Evolutionary conservation across 2,329 filamentous ascomycete genomes (phyloP), one percentile per base, ranked within the genome.

Genomic region (Rachicladosporium sp.): DNA sequence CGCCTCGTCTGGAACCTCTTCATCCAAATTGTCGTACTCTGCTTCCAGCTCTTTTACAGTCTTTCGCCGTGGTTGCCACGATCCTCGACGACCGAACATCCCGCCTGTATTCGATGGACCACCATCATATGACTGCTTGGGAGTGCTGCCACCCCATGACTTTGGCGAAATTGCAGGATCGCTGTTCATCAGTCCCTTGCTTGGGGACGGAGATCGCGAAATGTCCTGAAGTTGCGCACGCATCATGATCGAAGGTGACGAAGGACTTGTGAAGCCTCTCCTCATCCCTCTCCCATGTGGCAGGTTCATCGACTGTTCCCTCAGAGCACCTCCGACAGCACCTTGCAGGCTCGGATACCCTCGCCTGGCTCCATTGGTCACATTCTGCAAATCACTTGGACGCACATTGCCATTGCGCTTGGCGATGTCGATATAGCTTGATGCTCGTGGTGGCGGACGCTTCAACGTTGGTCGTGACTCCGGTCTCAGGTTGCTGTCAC

Each of bases 21-120:
- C 76, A 52, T 87, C 82, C 39, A 76, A 78, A 39, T 87, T 80
- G 49, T 88, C 81, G 50, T 85, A 88, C 54, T 89, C 83, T 40
- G 75, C 73, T 56, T 91, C 84, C 38, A 86, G 66, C 51, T 88
- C 76, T 43, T 78, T 64, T 1, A 74, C 69, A 0, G 79, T 76
- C 58, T 86, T 89, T 42, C 79, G 70, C 33, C 66, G 73, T 1
- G 78, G 72, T 57, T 86, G 80, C 82, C 81, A 88, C 34, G 65
- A 68, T 43, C 62, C 58, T 33, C 76, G 48, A 21, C 54, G 37
- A 2, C 30, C 35, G 9, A 41, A 35, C 11, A 35, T 19, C 15
- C 15, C 15, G 3, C 15, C 15, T 19, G 15, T 19, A 19, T 19
- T 19, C 33, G 33, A 9, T 6, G 33, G 32, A 19, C 35, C 35